Evolutionary conservation across 2,329 filamentous ascomycete species (phyloP).

Genomic region (Ambrosiella cleistominuta): DNA sequence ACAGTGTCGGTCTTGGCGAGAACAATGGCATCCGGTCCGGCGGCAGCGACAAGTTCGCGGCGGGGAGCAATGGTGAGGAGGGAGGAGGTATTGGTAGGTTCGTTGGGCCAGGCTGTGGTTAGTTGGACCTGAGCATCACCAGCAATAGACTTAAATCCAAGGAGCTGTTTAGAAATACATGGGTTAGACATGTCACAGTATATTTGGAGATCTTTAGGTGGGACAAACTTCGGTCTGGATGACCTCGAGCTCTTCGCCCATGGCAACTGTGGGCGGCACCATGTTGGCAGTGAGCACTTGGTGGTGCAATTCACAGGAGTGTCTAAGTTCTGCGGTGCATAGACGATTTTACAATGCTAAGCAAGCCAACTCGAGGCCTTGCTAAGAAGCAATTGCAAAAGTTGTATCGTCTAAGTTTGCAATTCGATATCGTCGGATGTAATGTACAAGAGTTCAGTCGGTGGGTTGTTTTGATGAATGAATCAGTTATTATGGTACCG

Average conservation of each 20-base stretch:
- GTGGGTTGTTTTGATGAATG: no score
- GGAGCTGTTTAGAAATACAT: conserved; percentile 27
- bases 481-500: no score
- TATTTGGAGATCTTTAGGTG: not conserved
- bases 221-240: conserved; percentile 61
- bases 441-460: no score
- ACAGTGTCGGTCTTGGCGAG: conserved; percentile 62
- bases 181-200: not conserved
- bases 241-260: conserved; percentile 53
- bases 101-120: conserved; percentile 57
- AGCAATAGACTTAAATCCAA: conserved; percentile 67
- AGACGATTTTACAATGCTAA: no score
- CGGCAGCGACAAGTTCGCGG: conserved; percentile 70
- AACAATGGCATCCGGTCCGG: conserved; percentile 61
- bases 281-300: conserved; percentile 3
- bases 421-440: no score
- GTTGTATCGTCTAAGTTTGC: no score
- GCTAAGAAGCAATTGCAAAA: no score
- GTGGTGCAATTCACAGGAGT: no score
- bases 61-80: conserved; percentile 68
- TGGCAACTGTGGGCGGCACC: conserved; percentile 10
- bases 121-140: conserved; percentile 72
- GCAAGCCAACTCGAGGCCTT: no score
- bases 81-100: conserved; percentile 61
- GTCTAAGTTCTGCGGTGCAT: no score